These are phyloP conservation scores for Arxiozyma heterogenica DNA, from an alignment of 1,139 yeast species.

Conservation along the genomic window DNA sequence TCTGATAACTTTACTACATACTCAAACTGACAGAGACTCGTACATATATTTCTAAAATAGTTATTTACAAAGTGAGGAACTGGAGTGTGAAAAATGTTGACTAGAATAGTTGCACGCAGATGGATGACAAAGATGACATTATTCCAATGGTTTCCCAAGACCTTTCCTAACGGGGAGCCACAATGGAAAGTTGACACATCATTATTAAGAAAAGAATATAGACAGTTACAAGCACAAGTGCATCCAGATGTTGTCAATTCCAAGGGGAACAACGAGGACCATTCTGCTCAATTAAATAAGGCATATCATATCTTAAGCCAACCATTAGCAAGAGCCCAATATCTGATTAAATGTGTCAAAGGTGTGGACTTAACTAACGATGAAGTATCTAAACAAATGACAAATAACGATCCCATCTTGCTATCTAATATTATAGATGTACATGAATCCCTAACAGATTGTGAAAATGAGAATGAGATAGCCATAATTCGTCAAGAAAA, in stretches of 20 bases:
- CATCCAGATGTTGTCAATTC: conserved; percentile 64
- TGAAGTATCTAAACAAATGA: conserved; percentile 17
- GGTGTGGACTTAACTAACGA: conserved; percentile 40
- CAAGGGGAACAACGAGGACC: conserved; percentile 23
- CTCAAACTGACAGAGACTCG: too few relatives aligned
- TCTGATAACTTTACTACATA: too few relatives aligned
- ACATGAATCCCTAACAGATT: conserved; percentile 65
- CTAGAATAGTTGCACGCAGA: conserved; percentile 8
- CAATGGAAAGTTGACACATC: conserved; percentile 49
- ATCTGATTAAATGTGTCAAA: conserved; percentile 37
- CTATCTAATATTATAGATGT: conserved; percentile 71
- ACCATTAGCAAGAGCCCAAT: conserved; percentile 64
- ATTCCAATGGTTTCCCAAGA: conserved; percentile 64
- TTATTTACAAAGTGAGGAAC: neutral
- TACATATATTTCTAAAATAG: too few relatives aligned
- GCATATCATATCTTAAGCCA: conserved; percentile 65
- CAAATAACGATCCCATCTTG: conserved; percentile 45
- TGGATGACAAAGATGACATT: conserved; percentile 21
- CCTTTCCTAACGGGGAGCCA: conserved; percentile 63
- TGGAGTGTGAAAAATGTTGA: neutral
- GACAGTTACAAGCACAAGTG: conserved; percentile 56
- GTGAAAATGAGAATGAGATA: conserved; percentile 49
- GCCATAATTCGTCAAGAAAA: conserved; percentile 47
- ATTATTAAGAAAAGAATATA: conserved; percentile 60
- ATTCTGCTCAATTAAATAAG: conserved; percentile 47